Conservation (phyloP, 2,329 filamentous ascomycete species). For the Leptographium wingfieldii region DNA sequence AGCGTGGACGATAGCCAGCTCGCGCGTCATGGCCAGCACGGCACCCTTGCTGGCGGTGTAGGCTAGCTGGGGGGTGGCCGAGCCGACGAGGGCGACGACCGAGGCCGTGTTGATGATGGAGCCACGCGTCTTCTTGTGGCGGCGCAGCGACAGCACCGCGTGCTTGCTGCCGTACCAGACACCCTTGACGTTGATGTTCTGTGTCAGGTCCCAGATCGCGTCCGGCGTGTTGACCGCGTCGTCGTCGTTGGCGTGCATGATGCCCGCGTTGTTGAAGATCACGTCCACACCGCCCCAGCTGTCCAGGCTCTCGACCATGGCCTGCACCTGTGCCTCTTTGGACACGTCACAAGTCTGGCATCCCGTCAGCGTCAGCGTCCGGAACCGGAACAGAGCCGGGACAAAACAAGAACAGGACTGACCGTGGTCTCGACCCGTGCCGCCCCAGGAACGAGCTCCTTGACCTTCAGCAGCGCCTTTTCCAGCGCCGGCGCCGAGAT, state of each 20-base stretch:
- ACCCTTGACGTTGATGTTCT: conserved; percentile 92
- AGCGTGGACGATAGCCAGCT: conserved; percentile 85
- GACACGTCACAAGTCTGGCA: conserved; percentile 57
- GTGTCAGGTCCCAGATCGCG: conserved; percentile 87
- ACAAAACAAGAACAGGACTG: conserved; percentile 9
- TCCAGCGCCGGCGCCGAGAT: conserved; percentile 69
- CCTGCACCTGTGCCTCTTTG: conserved; percentile 67
- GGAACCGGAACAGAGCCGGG: neutral
- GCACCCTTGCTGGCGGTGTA: conserved; percentile 94
- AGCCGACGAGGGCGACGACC: conserved; percentile 76
- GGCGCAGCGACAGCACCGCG: conserved; percentile 68
- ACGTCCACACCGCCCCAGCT: conserved; percentile 79
- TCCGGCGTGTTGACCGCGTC: conserved; percentile 76
- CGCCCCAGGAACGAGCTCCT: conserved; percentile 53
- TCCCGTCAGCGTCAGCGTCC: neutral
- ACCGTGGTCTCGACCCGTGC: conserved; percentile 48
- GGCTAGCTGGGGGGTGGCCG: conserved; percentile 77
- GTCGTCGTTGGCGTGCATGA: conserved; percentile 79
- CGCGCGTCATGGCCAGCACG: conserved; percentile 77
- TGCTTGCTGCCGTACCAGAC: conserved; percentile 97
- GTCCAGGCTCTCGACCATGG: conserved; percentile 63
- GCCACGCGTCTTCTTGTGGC: conserved; percentile 63
- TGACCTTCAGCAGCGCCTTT: conserved; percentile 62
- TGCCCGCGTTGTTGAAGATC: conserved; percentile 96
- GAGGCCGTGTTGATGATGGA: conserved; percentile 90